Evolutionary conservation across 2,329 filamentous ascomycete genomes (phyloP), one percentile per base, ranked within the genome.

Genomic region (Cercospora zeae-maydis): DNA sequence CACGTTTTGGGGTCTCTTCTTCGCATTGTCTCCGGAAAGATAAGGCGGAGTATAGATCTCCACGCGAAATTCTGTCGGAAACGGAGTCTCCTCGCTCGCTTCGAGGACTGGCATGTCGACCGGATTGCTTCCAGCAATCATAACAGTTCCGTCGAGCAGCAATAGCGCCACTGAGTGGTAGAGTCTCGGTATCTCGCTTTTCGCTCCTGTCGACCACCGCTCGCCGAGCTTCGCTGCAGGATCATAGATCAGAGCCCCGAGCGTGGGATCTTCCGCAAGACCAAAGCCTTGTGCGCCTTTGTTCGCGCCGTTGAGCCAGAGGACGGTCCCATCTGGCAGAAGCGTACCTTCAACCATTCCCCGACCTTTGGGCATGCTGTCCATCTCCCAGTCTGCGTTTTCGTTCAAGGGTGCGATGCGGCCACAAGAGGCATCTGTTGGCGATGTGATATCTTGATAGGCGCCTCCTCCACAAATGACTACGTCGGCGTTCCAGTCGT

Each of bases 391-490:
- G n/a, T 80, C 71, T 0, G 86, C 78, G 9, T 81, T 76, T 0
- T 78, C 71, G 0, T 77, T 78, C 64, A 88, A 84, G 0, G 87
- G 87, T 10, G 81, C 77, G 55, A 83, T 87, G 39, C 81, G 82
- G 16, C 87, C 83, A 70, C 87, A 90, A 75, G 88, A 89, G 11
- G 81, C 78, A 4, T 82, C 85, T 13, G 80, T 84, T n/a, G 83
- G 84, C 27, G 83, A 83, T 1, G 85, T 86, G 58, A 86, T 80
- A 66, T 85, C 84, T 73, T 86, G 84, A 70, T 84, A 86, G 52
- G 83, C 80, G 61, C 85, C 84, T 27, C 87, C 87, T 66, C 88
- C 88, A 65, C 87, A 90, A 65, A 89, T 80, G 42, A 90, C 77
- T 10, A 90, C 74, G 0, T 88, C 77, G 1, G 84, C 82, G 45